Percentiles rank a stretch among this genome's conserved stretches.
Evolutionary conservation across 2,329 filamentous ascomycete species (phyloP).

Genomic region (Xylariales sp.): DNA sequence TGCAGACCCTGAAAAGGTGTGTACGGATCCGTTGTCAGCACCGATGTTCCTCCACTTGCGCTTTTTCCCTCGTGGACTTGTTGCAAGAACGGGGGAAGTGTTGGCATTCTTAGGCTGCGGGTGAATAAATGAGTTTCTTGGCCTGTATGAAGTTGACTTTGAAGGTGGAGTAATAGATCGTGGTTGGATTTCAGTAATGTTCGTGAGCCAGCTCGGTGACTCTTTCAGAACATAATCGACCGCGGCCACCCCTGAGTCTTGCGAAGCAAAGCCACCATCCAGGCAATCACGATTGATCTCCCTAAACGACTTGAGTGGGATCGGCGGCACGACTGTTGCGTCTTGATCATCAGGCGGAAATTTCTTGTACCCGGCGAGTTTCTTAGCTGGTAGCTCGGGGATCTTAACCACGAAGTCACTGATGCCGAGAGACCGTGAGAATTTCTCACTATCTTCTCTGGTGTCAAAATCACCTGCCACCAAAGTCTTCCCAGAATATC

Average conservation of each 20-base stretch:
- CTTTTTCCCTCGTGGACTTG: background rate
- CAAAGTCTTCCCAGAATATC: background rate
- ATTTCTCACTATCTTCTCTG: background rate
- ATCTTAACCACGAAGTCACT: conserved; percentile 4
- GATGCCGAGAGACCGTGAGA: background rate
- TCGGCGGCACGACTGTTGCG: background rate
- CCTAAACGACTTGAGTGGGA: background rate
- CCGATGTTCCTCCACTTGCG: background rate
- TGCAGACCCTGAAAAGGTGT: too few species aligned
- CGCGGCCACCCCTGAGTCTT: conserved; percentile 10
- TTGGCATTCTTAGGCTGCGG: too few species aligned
- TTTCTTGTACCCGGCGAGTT: conserved; percentile 5
- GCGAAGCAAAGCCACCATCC: conserved; percentile 2
- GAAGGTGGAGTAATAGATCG: background rate
- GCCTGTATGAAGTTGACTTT: background rate
- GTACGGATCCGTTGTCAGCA: too few species aligned
- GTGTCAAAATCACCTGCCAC: background rate
- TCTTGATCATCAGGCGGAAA: background rate
- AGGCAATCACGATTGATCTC: conserved; percentile 4
- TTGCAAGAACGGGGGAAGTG: too few species aligned
- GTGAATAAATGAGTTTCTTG: too few species aligned
- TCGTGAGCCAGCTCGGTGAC: conserved; percentile 15
- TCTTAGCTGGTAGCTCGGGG: background rate
- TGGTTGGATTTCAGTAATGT: conserved; percentile 7
- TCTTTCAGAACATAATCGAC: conserved; percentile 16